These are phyloP conservation scores for Aspergillus piperis DNA, from an alignment of 2,329 filamentous ascomycete genomes.

Conservation along the genomic window DNA sequence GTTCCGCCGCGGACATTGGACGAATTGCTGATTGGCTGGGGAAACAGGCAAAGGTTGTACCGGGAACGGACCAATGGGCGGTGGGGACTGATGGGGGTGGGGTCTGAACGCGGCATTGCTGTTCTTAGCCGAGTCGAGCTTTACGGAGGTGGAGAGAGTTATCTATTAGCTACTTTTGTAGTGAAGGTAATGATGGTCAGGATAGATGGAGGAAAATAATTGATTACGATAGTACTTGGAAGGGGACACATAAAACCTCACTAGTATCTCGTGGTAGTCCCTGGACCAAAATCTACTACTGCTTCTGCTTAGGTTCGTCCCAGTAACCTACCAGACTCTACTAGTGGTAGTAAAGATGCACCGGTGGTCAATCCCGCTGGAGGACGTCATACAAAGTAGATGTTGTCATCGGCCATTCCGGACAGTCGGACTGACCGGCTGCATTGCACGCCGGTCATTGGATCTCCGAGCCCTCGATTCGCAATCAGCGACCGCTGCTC, in stretches of 20 bases:
- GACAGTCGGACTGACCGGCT: background rate
- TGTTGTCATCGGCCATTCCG: background rate
- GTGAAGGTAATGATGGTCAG: too few relatives aligned
- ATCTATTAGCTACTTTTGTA: too few relatives aligned
- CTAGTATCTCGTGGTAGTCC: too few relatives aligned
- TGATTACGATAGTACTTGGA: too few relatives aligned
- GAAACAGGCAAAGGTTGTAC: background rate
- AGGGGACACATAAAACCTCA: too few relatives aligned
- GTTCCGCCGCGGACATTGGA: background rate
- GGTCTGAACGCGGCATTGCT: background rate
- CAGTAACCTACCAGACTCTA: too few relatives aligned
- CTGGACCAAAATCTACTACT: too few relatives aligned
- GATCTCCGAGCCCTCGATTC: background rate
- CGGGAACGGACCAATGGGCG: constrained; percentile 1
- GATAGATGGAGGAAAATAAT: too few relatives aligned
- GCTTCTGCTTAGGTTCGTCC: background rate
- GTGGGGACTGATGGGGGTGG: background rate
- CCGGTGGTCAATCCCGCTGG: background rate
- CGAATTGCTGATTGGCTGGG: background rate
- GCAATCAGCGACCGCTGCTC: background rate
- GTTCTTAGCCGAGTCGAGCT: background rate
- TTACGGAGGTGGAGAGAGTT: background rate
- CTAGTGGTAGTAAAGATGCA: too few relatives aligned
- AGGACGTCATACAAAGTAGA: background rate
- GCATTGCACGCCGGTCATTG: constrained; percentile 2